Conservation (phyloP, 1,284 basidiomycete genomes). For the Agroathelia rolfsii region DNA sequence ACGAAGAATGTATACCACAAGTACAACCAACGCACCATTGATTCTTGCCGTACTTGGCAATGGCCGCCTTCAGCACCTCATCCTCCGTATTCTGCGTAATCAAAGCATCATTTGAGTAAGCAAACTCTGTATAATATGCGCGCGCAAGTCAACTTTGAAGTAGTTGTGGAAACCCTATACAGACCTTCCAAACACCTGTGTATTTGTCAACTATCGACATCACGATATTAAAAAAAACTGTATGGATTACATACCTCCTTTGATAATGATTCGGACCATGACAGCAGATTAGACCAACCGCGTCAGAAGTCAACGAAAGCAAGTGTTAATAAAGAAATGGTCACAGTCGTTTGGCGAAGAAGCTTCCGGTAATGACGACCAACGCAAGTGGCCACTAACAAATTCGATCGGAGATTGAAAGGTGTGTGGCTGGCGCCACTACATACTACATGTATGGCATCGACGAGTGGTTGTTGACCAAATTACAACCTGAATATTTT, state of each 20-base stretch:
- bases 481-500: too few species aligned
- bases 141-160: constrained; percentile 28
- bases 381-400: too few species aligned
- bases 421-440: too few species aligned
- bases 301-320: too few species aligned
- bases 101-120: constrained; percentile 10
- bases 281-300: too few species aligned
- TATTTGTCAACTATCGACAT: constrained; percentile 4
- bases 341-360: too few species aligned
- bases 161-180: constrained; percentile 11
- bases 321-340: too few species aligned
- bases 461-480: too few species aligned
- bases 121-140: constrained; percentile 9
- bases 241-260: constrained; percentile 58
- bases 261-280: constrained; percentile 90
- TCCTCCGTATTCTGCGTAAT: constrained; percentile 79
- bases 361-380: too few species aligned
- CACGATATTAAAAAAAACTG: constrained; percentile 1
- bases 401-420: too few species aligned
- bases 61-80: constrained; percentile 93
- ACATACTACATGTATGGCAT: too few species aligned
- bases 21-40: constrained; percentile 57
- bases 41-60: constrained; percentile 96
- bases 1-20: not conserved
- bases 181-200: constrained; percentile 65